Percentiles rank a stretch among this genome's conserved stretches.
These are phyloP conservation scores for Ogataea populi-albae DNA, from an alignment of 805 yeast species.

Conservation along the genomic window DNA sequence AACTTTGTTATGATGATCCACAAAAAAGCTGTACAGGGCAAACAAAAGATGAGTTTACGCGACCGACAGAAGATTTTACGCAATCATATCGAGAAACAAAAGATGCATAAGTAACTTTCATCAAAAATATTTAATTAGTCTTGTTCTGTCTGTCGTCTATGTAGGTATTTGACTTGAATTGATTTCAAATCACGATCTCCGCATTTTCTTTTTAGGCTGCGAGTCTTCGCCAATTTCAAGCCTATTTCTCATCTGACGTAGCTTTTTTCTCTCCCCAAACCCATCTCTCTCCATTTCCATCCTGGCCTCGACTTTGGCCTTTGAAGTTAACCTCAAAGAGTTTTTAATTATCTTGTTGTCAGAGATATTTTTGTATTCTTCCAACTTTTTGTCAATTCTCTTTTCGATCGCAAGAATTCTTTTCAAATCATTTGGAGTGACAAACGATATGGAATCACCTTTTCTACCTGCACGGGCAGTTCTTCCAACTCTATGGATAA, in stretches of 20 bases:
- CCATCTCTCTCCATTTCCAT: constrained; percentile 92
- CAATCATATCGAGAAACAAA: constrained; percentile 87
- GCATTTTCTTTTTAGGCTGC: too few relatives aligned
- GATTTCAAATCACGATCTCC: neutral
- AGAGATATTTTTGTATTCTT: constrained; percentile 62
- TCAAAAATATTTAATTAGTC: constrained; percentile 3
- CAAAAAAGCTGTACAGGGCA: constrained; percentile 90
- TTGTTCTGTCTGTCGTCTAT: constrained; percentile 2
- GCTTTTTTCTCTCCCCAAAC: constrained; percentile 64
- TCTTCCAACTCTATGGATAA: constrained; percentile 88
- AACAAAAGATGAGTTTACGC: constrained; percentile 82
- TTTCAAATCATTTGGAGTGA: constrained; percentile 80
- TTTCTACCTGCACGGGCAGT: constrained; percentile 95
- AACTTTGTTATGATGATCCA: constrained; percentile 98
- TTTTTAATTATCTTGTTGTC: constrained; percentile 77
- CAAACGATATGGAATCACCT: constrained; percentile 80
- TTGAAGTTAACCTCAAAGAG: constrained; percentile 65
- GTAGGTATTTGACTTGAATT: constrained; percentile 1
- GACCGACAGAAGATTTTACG: constrained; percentile 84
- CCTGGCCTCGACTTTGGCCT: constrained; percentile 84
- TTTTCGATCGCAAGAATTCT: constrained; percentile 85
- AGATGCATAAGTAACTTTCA: constrained; percentile 58
- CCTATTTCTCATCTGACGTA: constrained; percentile 20
- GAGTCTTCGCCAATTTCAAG: too few relatives aligned
- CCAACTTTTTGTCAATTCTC: constrained; percentile 77